phyloP scores from a whole-genome alignment of 2,329 filamentous ascomycete genomes.

The Botrytis fabae region DNA sequence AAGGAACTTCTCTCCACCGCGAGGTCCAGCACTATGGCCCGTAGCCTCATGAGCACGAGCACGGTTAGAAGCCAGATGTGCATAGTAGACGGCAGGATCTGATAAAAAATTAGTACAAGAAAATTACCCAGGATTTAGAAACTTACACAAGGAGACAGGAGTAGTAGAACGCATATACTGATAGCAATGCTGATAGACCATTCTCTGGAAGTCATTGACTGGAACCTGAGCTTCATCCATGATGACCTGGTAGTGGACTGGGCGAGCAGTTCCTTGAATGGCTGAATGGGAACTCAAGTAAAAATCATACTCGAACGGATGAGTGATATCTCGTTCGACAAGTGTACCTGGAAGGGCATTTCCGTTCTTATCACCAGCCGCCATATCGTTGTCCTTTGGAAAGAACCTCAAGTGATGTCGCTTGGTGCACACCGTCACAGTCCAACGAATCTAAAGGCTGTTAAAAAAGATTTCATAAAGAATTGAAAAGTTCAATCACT shows the following conservation, averaged over 20 bases:
- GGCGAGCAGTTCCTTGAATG: slow-evolving; percentile 90
- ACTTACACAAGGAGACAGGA: slow-evolving; percentile 65
- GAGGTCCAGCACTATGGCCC: slow-evolving; percentile 48
- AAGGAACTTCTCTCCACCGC: slow-evolving; percentile 46
- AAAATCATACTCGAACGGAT: slow-evolving; percentile 88
- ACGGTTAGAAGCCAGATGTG: slow-evolving; percentile 82
- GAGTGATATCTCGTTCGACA: slow-evolving; percentile 86
- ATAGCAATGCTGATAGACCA: slow-evolving; percentile 95
- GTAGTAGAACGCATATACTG: slow-evolving; percentile 91
- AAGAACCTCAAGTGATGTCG: slow-evolving; percentile 94
- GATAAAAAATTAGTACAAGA: slow-evolving; percentile 39
- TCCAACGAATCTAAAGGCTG: slow-evolving; percentile 57
- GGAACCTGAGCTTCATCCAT: slow-evolving; percentile 73
- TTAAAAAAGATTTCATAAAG: slow-evolving; percentile 19
- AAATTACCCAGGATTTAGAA: slow-evolving; percentile 45
- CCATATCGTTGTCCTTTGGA: slow-evolving; percentile 56
- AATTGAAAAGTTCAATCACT: slow-evolving; percentile 8
- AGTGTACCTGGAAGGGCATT: slow-evolving; percentile 86
- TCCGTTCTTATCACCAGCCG: slow-evolving; percentile 66
- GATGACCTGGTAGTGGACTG: slow-evolving; percentile 89
- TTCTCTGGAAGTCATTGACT: slow-evolving; percentile 72
- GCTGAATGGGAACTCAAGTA: slow-evolving; percentile 64
- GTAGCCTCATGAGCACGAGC: slow-evolving; percentile 71
- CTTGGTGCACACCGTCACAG: slow-evolving; percentile 87
- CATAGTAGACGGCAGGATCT: slow-evolving; percentile 89